These are phyloP conservation scores for Colletotrichum kahawae DNA, from an alignment of 2,329 filamentous ascomycete species.

Conservation along the genomic window DNA sequence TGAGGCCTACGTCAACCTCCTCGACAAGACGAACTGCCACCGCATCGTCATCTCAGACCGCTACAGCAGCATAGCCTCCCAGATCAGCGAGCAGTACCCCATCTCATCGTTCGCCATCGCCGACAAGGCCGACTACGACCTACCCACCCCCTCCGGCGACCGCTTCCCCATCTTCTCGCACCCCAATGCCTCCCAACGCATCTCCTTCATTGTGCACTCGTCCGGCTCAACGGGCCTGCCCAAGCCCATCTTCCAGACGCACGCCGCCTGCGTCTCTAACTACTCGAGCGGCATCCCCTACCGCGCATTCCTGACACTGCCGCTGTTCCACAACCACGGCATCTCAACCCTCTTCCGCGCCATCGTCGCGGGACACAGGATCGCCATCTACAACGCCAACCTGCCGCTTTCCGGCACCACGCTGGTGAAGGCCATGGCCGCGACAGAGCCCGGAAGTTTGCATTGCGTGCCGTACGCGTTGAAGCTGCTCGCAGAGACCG, in stretches of 20 bases:
- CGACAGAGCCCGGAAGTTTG: constrained; percentile 50
- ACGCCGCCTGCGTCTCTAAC: constrained; percentile 48
- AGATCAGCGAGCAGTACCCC: constrained; percentile 30
- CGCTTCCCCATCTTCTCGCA: constrained; percentile 23
- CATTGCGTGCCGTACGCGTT: constrained; percentile 63
- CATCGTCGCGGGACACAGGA: constrained; percentile 48
- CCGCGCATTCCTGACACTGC: constrained; percentile 49
- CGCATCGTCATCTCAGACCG: constrained; percentile 22
- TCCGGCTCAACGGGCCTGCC: constrained; percentile 59
- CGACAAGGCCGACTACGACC: constrained; percentile 18
- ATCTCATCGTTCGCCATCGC: constrained; percentile 25
- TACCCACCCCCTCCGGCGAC: constrained; percentile 2
- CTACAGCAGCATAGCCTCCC: constrained; percentile 9
- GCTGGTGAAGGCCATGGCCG: constrained; percentile 44
- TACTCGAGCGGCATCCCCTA: constrained; percentile 48
- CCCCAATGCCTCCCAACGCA: constrained; percentile 21
- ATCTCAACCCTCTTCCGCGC: constrained; percentile 52
- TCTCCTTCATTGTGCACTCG: constrained; percentile 37
- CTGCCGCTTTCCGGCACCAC: constrained; percentile 52
- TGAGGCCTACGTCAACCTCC: constrained; percentile 52
- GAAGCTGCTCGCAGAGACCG: constrained; percentile 60
- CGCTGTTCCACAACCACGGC: constrained; percentile 58
- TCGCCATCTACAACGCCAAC: constrained; percentile 52
- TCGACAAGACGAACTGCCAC: constrained; percentile 45
- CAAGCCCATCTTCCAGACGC: constrained; percentile 60